Conservation (phyloP, 768 basidiomycete species). For the Russula griseocarnosa region DNA sequence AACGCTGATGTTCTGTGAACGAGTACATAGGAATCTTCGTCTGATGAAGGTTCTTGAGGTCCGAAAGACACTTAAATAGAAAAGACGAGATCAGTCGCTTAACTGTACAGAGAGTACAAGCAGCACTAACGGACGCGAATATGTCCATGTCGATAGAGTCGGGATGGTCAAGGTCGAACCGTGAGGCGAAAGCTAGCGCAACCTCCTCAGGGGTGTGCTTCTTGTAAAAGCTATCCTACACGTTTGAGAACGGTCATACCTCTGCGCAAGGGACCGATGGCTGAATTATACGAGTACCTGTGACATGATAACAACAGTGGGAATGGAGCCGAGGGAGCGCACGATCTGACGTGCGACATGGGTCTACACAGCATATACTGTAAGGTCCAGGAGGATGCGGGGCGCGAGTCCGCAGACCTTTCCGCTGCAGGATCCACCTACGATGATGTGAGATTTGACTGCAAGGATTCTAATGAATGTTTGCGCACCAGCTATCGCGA, state of each 20-base stretch:
- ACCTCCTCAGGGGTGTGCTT: constrained; percentile 74
- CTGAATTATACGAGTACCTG: constrained; percentile 47
- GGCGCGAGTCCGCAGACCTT: constrained; percentile 48
- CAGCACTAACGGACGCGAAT: constrained; percentile 64
- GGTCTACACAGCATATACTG: constrained; percentile 51
- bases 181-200: constrained; percentile 73
- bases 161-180: constrained; percentile 87
- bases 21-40: constrained; percentile 93
- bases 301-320: constrained; percentile 85
- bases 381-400: constrained; percentile 8
- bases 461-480: not conserved
- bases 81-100: not conserved
- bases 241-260: not conserved
- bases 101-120: constrained; percentile 6
- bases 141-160: constrained; percentile 87
- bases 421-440: constrained; percentile 79
- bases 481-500: constrained; percentile 68
- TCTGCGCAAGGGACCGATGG: not conserved
- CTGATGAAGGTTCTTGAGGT: constrained; percentile 79
- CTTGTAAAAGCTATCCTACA: constrained; percentile 92
- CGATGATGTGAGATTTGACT: constrained; percentile 1
- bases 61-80: constrained; percentile 63
- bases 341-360: constrained; percentile 84
- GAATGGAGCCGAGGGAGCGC: constrained; percentile 73
- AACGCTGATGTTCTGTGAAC: constrained; percentile 82